A percentile compares a stretch with the other conserved stretches of the same genome.
Evolutionary conservation across 345 rosid species (phyloP).

Genomic region (Punica granatum): DNA sequence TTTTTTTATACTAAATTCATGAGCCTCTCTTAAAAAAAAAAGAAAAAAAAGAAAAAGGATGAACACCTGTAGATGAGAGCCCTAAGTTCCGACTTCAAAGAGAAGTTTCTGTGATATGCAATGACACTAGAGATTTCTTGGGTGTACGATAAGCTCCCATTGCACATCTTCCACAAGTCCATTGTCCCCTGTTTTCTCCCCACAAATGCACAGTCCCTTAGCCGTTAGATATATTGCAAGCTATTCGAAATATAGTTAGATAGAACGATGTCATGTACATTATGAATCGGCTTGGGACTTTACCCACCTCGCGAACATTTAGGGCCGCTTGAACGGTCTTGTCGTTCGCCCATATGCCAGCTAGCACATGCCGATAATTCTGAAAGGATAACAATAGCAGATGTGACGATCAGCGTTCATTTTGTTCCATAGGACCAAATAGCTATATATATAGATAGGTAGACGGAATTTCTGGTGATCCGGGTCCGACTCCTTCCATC

Average conservation of each 20-base stretch:
- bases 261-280: no score
- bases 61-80: not conserved
- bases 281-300: no score
- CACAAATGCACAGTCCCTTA: not conserved
- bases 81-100: not conserved
- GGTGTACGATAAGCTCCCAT: not conserved
- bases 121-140: not conserved
- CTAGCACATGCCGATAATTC: not conserved
- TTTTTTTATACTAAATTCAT: no score
- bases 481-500: no score
- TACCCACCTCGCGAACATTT: not conserved
- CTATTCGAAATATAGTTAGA: no score
- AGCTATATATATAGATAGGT: no score
- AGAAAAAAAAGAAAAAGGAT: not conserved
- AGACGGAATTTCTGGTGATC: no score
- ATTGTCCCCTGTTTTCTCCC: not conserved
- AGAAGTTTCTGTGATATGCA: not conserved
- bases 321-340: not conserved
- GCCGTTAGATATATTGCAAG: no score
- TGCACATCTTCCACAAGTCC: conserved; percentile 2
- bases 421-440: no score
- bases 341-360: not conserved
- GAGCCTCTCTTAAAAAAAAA: no score
- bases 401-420: no score
- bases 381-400: not conserved